Evolutionary conservation across 768 basidiomycete genomes (phyloP), one percentile per base, ranked within the genome.

Genomic region (Boletus insuetus): DNA sequence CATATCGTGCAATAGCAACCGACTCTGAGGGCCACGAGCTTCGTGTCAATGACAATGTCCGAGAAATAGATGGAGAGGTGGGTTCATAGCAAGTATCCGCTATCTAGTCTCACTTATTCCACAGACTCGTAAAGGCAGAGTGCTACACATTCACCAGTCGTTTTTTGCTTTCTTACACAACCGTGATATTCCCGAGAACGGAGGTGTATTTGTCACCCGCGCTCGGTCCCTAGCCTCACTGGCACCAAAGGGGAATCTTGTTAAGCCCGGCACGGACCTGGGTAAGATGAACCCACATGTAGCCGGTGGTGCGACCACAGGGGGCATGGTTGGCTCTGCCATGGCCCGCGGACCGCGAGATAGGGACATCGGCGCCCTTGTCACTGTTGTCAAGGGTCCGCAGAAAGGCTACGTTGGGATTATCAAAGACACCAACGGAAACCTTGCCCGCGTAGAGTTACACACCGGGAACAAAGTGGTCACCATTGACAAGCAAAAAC

Each of bases 151-250:
- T 41, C 89, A 96, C 70, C 94, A 96, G 67, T 93, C 94, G 0
- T 86, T 91, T 72, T 96, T 86, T 63, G 94, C 91, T 4, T 99
- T 98, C 79, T 74, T 98, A 44, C 89, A 95, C 74, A 96, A 95
- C 64, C 87, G 95, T 14, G 94, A 98, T 48, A 79, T 92, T 49
- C 65, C 79, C 19, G 94, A 98, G 71, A 94, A 98, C 63, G 88
- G 91, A 20, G 97, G 97, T 54, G 86, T 98, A 26, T 99, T 95
- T 66, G 93, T 99, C 48, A 90, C 93, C 0, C 86, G 94, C 37
- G 84, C 91, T 14, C 86, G 91, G 40, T 83, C 86, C 2, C 77
- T 98, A 42, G 83, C 82, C 2, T 95, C 94, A 12, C 74, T 93
- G 20, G 92, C 94, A 1, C 94, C 95, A 1, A 94, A 94, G 64